Conservation (phyloP, 768 basidiomycete species). For the Saitozyma sp. region DNA sequence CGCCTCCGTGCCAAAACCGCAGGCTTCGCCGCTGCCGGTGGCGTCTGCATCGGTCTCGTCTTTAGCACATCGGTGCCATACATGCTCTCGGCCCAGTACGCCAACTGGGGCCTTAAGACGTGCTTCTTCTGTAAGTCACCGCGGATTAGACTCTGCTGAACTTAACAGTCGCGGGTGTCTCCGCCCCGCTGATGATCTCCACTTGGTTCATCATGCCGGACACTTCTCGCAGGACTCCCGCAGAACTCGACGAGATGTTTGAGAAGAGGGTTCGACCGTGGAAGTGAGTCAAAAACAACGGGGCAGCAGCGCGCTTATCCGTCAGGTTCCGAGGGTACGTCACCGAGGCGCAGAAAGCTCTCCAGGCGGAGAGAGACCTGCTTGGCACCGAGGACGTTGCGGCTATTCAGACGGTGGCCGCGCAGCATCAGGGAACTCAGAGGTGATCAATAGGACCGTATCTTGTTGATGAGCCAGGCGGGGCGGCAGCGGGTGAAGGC, state of each 20-base stretch:
- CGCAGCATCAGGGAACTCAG: no score
- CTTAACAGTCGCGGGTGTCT: slow-evolving; percentile 27
- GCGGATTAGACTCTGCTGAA: no score
- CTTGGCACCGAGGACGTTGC: no score
- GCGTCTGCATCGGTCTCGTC: slow-evolving; percentile 29
- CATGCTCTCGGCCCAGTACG: slow-evolving; percentile 23
- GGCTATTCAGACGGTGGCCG: no score
- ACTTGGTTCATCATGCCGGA: slow-evolving; percentile 41
- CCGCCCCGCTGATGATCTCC: slow-evolving; percentile 22
- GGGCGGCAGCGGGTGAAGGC: no score
- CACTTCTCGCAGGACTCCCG: slow-evolving; percentile 22
- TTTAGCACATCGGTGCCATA: slow-evolving; percentile 34
- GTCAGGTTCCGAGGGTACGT: slow-evolving; percentile 19
- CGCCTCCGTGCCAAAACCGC: slow-evolving; percentile 41
- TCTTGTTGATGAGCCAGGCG: no score
- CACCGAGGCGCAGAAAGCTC: slow-evolving; percentile 28
- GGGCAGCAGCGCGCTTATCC: not conserved
- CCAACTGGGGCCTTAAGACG: slow-evolving; percentile 33
- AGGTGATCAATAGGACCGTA: no score
- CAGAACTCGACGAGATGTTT: slow-evolving; percentile 41
- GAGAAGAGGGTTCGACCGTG: slow-evolving; percentile 34
- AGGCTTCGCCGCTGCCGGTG: slow-evolving; percentile 33
- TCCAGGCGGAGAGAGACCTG: slow-evolving; percentile 13
- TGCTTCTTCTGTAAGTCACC: slow-evolving; percentile 27
- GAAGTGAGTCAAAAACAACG: slow-evolving; percentile 16